These are phyloP conservation scores for Wickerhamomyces alni DNA, from an alignment of 805 yeast species.

Conservation along the genomic window DNA sequence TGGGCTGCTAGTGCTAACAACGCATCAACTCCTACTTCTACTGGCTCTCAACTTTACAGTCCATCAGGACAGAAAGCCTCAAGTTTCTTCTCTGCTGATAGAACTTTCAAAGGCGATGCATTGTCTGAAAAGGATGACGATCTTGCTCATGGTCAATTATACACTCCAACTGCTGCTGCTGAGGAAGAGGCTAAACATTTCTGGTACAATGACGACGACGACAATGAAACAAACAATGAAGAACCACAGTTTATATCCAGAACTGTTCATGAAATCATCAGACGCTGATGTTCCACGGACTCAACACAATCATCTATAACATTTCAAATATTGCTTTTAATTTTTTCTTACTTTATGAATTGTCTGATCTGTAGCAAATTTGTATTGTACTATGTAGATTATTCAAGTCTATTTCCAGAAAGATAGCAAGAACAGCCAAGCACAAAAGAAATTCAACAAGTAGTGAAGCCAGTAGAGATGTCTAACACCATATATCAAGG, in stretches of 20 bases:
- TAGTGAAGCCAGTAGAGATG: constrained; percentile 85
- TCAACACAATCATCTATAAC: neutral
- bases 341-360: neutral
- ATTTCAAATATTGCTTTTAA: neutral
- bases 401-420: constrained; percentile 12
- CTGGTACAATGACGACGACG: constrained; percentile 19
- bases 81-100: constrained; percentile 13
- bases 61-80: constrained; percentile 8
- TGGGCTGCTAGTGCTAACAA: constrained; percentile 78
- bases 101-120: constrained; percentile 7
- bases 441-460: constrained; percentile 57
- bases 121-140: neutral
- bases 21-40: constrained; percentile 34
- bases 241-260: constrained; percentile 13
- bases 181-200: constrained; percentile 30
- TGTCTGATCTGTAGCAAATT: too few species aligned
- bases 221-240: constrained; percentile 6
- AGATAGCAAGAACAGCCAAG: constrained; percentile 36
- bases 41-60: constrained; percentile 9
- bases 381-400: too few species aligned
- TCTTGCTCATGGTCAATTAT: constrained; percentile 11
- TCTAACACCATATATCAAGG: constrained; percentile 69
- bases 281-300: neutral
- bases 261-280: constrained; percentile 17
- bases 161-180: constrained; percentile 29